A percentile compares a stretch with the other conserved stretches of the same genome.
Evolutionary conservation across 192 early-diverging fungal species (phyloP).

Genomic region (Gryganskiella cystojenkinii): DNA sequence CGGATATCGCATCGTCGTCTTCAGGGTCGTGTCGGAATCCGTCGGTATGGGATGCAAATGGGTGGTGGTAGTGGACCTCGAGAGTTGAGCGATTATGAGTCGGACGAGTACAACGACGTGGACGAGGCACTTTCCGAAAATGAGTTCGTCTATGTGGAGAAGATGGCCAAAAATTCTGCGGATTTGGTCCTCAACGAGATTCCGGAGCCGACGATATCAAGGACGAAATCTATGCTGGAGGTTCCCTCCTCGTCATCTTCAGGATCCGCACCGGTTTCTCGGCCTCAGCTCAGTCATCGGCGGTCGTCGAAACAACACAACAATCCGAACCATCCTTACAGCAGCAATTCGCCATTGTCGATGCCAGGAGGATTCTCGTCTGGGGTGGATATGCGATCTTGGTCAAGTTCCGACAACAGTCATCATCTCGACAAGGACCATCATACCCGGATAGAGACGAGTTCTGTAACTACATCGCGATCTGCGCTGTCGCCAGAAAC

Average conservation of each 20-base stretch:
- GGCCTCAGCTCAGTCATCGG: constrained; percentile 19
- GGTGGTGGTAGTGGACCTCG: constrained; percentile 39
- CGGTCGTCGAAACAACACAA: constrained; percentile 13
- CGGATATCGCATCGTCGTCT: constrained; percentile 43
- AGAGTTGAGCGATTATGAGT: constrained; percentile 44
- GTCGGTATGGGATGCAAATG: constrained; percentile 48
- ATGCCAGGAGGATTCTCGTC: constrained; percentile 50
- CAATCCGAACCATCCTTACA: background rate
- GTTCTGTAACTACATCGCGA: too few relatives aligned
- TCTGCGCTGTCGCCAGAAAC: constrained; percentile 7
- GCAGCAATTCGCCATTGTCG: background rate
- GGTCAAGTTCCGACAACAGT: constrained; percentile 1
- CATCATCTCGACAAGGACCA: background rate
- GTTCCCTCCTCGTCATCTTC: too few relatives aligned
- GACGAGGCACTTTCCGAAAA: constrained; percentile 43
- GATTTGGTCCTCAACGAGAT: constrained; percentile 5
- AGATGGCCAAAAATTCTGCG: background rate
- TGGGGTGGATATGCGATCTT: constrained; percentile 11
- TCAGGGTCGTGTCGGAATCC: constrained; percentile 34
- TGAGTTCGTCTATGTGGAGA: constrained; percentile 48
- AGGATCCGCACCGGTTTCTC: constrained; percentile 3
- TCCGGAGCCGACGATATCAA: constrained; percentile 5
- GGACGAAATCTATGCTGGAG: too few relatives aligned
- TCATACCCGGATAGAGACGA: background rate
- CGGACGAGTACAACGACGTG: constrained; percentile 49